Percentiles rank a stretch among this genome's conserved stretches.
phyloP scores from a whole-genome alignment of 2,329 filamentous ascomycete genomes.

The Westerdykella sp. region DNA sequence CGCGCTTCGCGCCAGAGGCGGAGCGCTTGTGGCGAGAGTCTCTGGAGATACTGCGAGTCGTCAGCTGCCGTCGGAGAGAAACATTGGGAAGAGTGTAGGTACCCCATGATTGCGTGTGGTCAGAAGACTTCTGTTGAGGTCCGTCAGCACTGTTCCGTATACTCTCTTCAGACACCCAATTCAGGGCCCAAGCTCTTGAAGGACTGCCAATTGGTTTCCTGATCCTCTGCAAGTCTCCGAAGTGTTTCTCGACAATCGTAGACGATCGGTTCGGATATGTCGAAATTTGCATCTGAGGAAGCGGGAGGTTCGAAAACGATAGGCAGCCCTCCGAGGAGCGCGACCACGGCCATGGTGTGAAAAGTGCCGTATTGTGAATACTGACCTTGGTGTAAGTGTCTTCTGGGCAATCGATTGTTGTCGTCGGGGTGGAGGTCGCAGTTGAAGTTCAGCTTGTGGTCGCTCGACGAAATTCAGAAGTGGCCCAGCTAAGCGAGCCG shows the following conservation, averaged over 20 bases:
- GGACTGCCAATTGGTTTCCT: neutral
- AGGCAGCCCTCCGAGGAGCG: constrained; percentile 2
- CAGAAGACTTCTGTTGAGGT: constrained; percentile 37
- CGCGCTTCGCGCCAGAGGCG: constrained; percentile 88
- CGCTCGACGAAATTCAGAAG: constrained; percentile 3
- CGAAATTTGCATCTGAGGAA: no score
- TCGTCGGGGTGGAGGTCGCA: constrained; percentile 21
- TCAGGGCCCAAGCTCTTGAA: neutral
- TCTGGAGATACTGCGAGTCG: constrained; percentile 77
- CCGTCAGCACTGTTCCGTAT: no score
- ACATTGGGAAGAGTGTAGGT: constrained; percentile 22
- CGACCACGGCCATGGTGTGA: neutral
- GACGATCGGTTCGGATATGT: no score
- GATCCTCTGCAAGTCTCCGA: no score
- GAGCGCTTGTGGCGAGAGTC: constrained; percentile 99
- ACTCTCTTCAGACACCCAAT: no score
- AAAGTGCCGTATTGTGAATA: neutral
- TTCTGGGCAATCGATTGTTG: constrained; percentile 33
- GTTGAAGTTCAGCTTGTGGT: constrained; percentile 9
- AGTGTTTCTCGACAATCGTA: no score
- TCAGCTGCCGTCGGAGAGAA: constrained; percentile 29
- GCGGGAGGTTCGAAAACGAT: neutral
- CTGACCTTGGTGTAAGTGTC: constrained; percentile 31
- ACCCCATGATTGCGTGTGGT: constrained; percentile 49
- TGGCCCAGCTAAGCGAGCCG: constrained; percentile 7